phyloP scores from a whole-genome alignment of 176 grass and related monocot species.

The Aegilops tauschii region DNA sequence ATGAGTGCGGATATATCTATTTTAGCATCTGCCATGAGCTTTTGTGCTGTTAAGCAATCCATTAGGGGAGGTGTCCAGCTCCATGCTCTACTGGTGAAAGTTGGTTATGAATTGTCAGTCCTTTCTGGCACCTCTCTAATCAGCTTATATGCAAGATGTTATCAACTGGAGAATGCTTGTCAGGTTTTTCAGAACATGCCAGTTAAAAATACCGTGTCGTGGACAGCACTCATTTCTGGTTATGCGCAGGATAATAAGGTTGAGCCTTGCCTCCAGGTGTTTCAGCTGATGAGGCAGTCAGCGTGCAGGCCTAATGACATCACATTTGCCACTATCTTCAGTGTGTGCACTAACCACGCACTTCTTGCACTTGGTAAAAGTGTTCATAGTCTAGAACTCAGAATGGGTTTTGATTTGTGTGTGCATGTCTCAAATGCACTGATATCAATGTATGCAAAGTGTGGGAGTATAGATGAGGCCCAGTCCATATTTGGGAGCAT shows the following conservation, averaged over 20 bases:
- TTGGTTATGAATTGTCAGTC: conserved; percentile 34
- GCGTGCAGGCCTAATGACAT: conserved; percentile 58
- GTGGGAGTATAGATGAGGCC: conserved; percentile 38
- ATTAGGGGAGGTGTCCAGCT: conserved; percentile 43
- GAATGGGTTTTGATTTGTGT: conserved; percentile 53
- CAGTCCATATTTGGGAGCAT: conserved; percentile 30
- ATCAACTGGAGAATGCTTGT: conserved; percentile 34
- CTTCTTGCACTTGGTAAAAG: conserved; percentile 57
- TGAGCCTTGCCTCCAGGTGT: conserved; percentile 37
- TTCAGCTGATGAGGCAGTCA: conserved; percentile 45
- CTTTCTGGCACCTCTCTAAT: conserved; percentile 47
- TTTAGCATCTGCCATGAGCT: conserved; percentile 45
- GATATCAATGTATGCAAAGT: conserved; percentile 57
- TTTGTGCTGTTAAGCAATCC: conserved; percentile 16
- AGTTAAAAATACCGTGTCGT: conserved; percentile 50
- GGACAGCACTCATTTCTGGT: conserved; percentile 66
- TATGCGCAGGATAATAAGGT: conserved; percentile 42
- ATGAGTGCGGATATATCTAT: conserved; percentile 34
- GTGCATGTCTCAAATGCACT: conserved; percentile 60
- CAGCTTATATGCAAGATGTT: conserved; percentile 52
- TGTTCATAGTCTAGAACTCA: conserved; percentile 49
- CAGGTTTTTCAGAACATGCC: conserved; percentile 46
- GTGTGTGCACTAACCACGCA: conserved; percentile 41
- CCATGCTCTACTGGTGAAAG: conserved; percentile 52
- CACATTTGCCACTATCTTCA: conserved; percentile 58